Percentiles rank a stretch among this genome's conserved stretches.
phyloP scores from a whole-genome alignment of 116 monocot genomes.

The Cymodocea nodosa region DNA sequence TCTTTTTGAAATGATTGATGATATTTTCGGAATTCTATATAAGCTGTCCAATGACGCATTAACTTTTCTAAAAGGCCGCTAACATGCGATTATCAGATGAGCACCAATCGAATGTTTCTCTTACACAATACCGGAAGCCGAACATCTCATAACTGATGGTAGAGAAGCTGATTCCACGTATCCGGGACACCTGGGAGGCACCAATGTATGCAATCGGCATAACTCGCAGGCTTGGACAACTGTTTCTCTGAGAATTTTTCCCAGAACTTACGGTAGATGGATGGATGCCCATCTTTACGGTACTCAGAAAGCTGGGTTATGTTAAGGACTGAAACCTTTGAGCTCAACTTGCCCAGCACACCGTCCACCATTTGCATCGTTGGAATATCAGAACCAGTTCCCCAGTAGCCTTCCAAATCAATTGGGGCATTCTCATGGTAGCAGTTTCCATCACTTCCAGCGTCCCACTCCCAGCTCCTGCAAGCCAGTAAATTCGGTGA shows the following conservation, averaged over 20 bases:
- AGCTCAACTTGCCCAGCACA: slow-evolving; percentile 19
- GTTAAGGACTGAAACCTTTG: slow-evolving; percentile 49
- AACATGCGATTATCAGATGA: not conserved
- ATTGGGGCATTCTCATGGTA: slow-evolving; percentile 43
- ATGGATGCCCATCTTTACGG: slow-evolving; percentile 75
- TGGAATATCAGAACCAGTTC: slow-evolving; percentile 51
- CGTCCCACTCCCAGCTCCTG: slow-evolving; percentile 73
- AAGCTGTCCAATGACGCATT: no score
- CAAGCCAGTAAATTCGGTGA: not conserved
- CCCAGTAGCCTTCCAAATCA: slow-evolving; percentile 45
- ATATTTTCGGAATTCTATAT: no score
- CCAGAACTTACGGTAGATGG: slow-evolving; percentile 78
- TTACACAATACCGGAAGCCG: not conserved
- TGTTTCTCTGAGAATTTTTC: slow-evolving; percentile 40
- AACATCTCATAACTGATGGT: slow-evolving; percentile 29
- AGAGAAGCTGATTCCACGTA: slow-evolving; percentile 73
- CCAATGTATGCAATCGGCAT: slow-evolving; percentile 86
- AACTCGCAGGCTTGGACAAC: slow-evolving; percentile 51
- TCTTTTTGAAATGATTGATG: no score
- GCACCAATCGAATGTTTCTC: not conserved
- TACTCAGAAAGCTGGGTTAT: slow-evolving; percentile 84
- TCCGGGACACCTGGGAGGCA: slow-evolving; percentile 87
- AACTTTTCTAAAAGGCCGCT: not conserved
- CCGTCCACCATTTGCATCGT: slow-evolving; percentile 46
- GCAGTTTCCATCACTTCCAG: slow-evolving; percentile 58